A percentile compares a stretch with the other conserved stretches of the same genome.
phyloP scores from a whole-genome alignment of 2,329 filamentous ascomycete genomes.

The Arthroderma sp. region DNA sequence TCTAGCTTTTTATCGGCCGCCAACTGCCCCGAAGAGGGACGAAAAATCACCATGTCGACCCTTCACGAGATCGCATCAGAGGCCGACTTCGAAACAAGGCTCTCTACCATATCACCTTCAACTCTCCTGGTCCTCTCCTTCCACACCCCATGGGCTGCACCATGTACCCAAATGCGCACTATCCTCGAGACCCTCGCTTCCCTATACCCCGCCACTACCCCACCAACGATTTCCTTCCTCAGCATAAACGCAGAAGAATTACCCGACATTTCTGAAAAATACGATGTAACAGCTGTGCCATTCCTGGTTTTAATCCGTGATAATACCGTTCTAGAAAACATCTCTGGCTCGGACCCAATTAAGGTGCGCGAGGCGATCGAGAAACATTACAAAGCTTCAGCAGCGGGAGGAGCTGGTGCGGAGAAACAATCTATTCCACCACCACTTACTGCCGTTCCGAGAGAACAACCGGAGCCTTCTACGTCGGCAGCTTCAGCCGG shows the following conservation, averaged over 20 bases:
- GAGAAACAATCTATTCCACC: conserved; percentile 25
- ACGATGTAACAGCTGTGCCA: conserved; percentile 89
- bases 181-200: conserved; percentile 75
- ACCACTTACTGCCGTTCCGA: conserved; percentile 26
- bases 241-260: conserved; percentile 90
- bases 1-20: too few species aligned
- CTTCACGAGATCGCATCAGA: conserved; percentile 66
- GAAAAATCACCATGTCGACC: conserved; percentile 48
- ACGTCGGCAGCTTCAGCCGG: conserved; percentile 15
- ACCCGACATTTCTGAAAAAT: conserved; percentile 77
- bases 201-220: conserved; percentile 60
- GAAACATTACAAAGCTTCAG: conserved; percentile 50
- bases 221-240: conserved; percentile 64
- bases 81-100: conserved; percentile 56
- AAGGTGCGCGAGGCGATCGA: conserved; percentile 80
- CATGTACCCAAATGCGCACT: conserved; percentile 84
- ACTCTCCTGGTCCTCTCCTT: conserved; percentile 81
- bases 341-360: conserved; percentile 78
- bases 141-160: conserved; percentile 91
- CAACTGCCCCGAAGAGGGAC: too few species aligned
- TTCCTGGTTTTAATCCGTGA: conserved; percentile 74
- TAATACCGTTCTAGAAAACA: conserved; percentile 63
- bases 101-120: conserved; percentile 51
- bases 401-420: conserved; percentile 15
- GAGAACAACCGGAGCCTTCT: conserved; percentile 17